Evolutionary conservation across 2,329 filamentous ascomycete species (phyloP).

Genomic region (Neofusicoccum kwambonambiense): DNA sequence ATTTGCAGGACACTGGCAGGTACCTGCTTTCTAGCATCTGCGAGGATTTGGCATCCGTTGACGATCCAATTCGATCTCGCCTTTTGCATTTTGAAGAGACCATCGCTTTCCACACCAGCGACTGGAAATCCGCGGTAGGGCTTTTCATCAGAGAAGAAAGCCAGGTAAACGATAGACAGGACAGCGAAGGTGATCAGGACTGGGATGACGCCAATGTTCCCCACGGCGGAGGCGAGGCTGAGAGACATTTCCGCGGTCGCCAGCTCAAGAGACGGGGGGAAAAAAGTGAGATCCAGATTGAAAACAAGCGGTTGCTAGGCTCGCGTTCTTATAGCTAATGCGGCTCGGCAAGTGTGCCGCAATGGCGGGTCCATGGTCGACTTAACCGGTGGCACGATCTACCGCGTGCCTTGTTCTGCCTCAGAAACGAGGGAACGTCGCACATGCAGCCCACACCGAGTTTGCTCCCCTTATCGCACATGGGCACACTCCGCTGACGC

Average conservation of each 20-base stretch:
- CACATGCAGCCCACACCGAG: not conserved
- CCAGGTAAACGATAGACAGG: not conserved
- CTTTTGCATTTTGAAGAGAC: not conserved
- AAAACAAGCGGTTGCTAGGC: not conserved
- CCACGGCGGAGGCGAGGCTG: not conserved
- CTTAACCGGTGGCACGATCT: not conserved
- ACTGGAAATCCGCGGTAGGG: not conserved
- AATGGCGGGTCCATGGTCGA: not conserved
- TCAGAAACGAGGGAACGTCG: not conserved
- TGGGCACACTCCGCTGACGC: too few relatives aligned
- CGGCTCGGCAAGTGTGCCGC: not conserved
- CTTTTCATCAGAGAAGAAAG: not conserved
- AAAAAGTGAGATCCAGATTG: not conserved
- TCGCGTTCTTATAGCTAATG: not conserved
- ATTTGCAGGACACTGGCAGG: not conserved
- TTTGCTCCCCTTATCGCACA: not conserved
- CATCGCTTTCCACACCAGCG: not conserved
- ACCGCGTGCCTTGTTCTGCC: not conserved
- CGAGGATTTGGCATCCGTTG: not conserved
- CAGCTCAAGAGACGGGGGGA: not conserved
- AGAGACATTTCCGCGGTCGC: not conserved
- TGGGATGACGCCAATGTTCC: not conserved
- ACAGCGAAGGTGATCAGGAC: not conserved
- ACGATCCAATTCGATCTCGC: not conserved
- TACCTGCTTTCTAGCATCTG: not conserved